A percentile compares a stretch with the other conserved stretches of the same genome.
Evolutionary conservation across 208 protist species (phyloP).

Genomic region (Borovskyia barvae): DNA sequence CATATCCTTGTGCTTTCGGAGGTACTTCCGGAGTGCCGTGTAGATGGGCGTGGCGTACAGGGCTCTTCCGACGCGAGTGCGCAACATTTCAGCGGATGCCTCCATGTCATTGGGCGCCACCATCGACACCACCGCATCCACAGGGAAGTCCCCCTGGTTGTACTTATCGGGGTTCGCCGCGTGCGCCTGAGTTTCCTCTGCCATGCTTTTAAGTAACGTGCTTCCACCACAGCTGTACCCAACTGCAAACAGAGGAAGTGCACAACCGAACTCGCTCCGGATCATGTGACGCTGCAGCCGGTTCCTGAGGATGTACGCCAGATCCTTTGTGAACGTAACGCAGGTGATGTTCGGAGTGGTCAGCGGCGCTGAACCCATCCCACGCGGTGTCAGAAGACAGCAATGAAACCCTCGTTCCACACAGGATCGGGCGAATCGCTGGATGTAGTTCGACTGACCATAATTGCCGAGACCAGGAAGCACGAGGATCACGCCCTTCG

Average conservation of each 20-base stretch:
- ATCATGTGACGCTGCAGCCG: constrained; percentile 22
- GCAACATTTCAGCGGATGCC: constrained; percentile 25
- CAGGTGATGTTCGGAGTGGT: constrained; percentile 38
- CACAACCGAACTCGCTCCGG: constrained; percentile 14
- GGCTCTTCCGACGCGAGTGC: constrained; percentile 11
- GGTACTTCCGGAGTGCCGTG: constrained; percentile 32
- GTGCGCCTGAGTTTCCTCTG: constrained; percentile 35
- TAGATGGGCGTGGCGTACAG: constrained; percentile 40
- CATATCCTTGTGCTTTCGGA: constrained; percentile 32
- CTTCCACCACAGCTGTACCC: constrained; percentile 55
- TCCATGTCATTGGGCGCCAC: constrained; percentile 50
- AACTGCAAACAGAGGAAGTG: constrained; percentile 41
- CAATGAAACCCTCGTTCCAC: constrained; percentile 35
- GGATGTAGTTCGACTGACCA: constrained; percentile 51
- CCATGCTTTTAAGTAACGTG: constrained; percentile 37
- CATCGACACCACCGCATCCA: constrained; percentile 26
- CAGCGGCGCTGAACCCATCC: constrained; percentile 57
- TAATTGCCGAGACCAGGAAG: constrained; percentile 51
- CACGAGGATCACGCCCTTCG: constrained; percentile 46
- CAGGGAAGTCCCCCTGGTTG: constrained; percentile 22
- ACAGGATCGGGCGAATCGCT: constrained; percentile 26
- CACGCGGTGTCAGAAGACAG: constrained; percentile 56
- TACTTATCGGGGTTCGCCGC: not conserved
- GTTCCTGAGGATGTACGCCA: constrained; percentile 25
- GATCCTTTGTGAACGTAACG: constrained; percentile 47